A percentile compares a stretch with the other conserved stretches of the same genome.
Evolutionary conservation across 148 eudicot genomes (phyloP).

Genomic region (Cornus florida): DNA sequence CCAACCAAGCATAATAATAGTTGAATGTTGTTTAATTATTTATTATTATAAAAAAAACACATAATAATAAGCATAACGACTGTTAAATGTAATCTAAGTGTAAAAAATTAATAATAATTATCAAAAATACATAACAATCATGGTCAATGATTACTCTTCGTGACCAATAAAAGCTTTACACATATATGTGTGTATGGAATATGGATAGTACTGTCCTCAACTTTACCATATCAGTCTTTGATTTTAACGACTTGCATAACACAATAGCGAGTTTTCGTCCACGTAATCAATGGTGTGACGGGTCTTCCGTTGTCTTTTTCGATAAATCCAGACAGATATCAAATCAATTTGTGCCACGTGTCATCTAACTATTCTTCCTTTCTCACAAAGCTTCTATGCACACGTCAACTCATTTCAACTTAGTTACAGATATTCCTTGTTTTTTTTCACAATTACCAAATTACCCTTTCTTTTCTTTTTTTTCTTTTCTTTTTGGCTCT

Average conservation of each 20-base stretch:
- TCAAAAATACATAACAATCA: no score
- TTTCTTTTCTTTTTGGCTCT: no score
- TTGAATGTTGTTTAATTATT: no score
- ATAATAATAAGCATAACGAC: no score
- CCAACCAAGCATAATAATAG: no score
- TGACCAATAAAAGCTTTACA: background rate
- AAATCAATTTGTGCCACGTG: background rate
- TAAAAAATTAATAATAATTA: no score
- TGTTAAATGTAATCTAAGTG: no score
- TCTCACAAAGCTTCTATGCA: background rate
- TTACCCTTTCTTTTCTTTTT: background rate
- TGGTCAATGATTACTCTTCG: no score
- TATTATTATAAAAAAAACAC: no score
- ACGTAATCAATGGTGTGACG: slow-evolving; percentile 13
- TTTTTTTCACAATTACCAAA: slow-evolving; percentile 1
- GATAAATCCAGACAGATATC: background rate
- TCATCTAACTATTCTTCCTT: background rate
- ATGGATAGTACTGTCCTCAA: no score
- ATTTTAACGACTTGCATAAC: background rate
- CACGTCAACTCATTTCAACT: background rate
- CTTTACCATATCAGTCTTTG: background rate
- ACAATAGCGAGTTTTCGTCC: slow-evolving; percentile 9
- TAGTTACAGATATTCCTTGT: background rate
- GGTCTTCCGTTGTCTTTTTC: background rate
- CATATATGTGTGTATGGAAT: no score